Conservation (phyloP, 306 rosid species). For the Crotalaria pallida region DNA sequence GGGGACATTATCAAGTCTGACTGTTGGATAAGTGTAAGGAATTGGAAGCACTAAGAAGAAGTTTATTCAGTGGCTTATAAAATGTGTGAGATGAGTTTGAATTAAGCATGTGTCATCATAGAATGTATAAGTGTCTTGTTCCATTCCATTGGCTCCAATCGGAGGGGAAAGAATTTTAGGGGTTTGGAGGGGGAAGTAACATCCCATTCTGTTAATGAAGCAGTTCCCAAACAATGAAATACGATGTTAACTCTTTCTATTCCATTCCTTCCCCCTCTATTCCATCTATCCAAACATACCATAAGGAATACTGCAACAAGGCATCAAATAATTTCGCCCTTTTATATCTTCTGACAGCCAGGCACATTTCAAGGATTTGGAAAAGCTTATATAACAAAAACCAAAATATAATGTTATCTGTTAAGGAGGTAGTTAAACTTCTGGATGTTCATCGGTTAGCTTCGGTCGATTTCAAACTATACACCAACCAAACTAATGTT, state of each 20-base stretch:
- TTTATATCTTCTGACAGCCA: background rate
- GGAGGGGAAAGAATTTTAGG: too few relatives aligned
- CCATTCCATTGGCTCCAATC: too few relatives aligned
- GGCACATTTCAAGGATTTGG: background rate
- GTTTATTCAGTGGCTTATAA: background rate
- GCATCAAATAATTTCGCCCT: background rate
- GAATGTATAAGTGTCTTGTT: too few relatives aligned
- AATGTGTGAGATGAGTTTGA: background rate
- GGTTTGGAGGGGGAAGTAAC: too few relatives aligned
- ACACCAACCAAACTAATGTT: background rate
- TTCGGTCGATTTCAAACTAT: background rate
- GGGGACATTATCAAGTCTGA: background rate
- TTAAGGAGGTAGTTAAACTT: background rate
- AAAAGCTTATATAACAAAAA: background rate
- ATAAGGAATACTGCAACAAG: background rate
- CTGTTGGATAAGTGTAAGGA: background rate
- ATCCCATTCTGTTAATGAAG: too few relatives aligned
- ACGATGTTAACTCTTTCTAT: too few relatives aligned
- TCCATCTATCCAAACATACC: background rate
- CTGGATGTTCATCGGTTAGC: background rate
- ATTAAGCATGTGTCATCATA: background rate
- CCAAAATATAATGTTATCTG: background rate
- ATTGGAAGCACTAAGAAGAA: background rate
- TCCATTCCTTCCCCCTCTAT: too few relatives aligned
- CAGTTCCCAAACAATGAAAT: too few relatives aligned